Evolutionary conservation across 768 basidiomycete genomes (phyloP), one percentile per base, ranked within the genome.

Genomic region (Auriculariales sp.): DNA sequence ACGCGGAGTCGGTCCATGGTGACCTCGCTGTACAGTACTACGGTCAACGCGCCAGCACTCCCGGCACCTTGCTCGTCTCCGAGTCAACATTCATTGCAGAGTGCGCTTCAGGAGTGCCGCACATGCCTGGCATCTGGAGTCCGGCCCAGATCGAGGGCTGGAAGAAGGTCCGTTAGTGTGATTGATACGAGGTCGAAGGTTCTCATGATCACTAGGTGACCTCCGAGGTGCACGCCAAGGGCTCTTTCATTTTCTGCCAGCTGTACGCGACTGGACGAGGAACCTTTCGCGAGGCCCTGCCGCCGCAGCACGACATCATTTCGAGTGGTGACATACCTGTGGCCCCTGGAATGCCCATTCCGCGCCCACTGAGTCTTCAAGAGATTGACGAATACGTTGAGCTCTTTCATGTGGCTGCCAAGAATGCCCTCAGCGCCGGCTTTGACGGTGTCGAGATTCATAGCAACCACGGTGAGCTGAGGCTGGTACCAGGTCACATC

Each of bases 201-300:
- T 22, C 15, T 39, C 36, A 39, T 17, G 36, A 22, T n/a, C 36
- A 39, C 17, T 44, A 78, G 76, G 59, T 87, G 14, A 73, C 72
- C 12, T 69, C 73, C 9, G 72, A 68, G 0, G 79, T 81, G 0
- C 81, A 83, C 56, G 69, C 68, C 2, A 68, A 72, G 45, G 70
- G 70, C 2, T 73, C 69, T 0, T 70, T 63, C 59, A 71, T 81
- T 22, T 78, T 66, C 58, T 49, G 71, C 27, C 79, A 82, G 58
- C 67, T 79, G 2, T 77, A 78, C 78, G 71, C 79, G 1, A 56
- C 75, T 1, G 79, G 76, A 0, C 70, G 76, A 2, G 57, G 63
- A 0, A 71, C 71, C 3, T 10, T 24, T 6, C 14, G 27, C 9
- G 19, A 44, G 22, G 14, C 11, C 4, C 39, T 44, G 4, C 12